Evolutionary conservation across 2,329 filamentous ascomycete species (phyloP).

Genomic region (Chaetomiaceae sp.): DNA sequence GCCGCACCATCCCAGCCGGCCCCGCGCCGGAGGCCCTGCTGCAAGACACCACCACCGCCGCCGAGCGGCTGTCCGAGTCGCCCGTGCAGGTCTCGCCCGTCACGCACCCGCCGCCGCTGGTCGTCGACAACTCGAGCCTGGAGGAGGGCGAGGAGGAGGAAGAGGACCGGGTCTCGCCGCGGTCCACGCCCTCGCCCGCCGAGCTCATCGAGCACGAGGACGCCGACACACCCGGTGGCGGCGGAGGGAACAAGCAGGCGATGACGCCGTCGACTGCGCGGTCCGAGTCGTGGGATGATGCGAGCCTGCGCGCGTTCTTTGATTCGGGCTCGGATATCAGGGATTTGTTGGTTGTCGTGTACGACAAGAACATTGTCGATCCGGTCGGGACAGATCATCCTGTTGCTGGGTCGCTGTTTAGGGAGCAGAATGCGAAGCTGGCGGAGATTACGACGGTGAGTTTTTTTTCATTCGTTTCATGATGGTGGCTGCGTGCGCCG

Average conservation of each 20-base stretch:
- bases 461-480: constrained; percentile 11
- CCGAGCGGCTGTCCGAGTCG: constrained; percentile 57
- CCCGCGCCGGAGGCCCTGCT: constrained; percentile 16
- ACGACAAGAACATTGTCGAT: constrained; percentile 79
- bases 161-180: constrained; percentile 51
- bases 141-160: constrained; percentile 55
- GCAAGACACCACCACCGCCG: no score
- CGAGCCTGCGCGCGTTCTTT: constrained; percentile 78
- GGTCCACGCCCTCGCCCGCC: constrained; percentile 59
- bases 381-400: constrained; percentile 81
- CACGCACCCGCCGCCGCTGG: constrained; percentile 57
- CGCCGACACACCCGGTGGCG: constrained; percentile 33
- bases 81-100: constrained; percentile 60
- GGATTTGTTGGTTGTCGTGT: constrained; percentile 84
- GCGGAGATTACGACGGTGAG: constrained; percentile 76
- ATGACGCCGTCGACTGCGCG: constrained; percentile 50
- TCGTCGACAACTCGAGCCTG: constrained; percentile 62
- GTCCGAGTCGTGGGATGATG: constrained; percentile 72
- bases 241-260: constrained; percentile 43
- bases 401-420: constrained; percentile 71
- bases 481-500: neutral
- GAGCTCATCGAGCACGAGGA: constrained; percentile 49
- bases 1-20: no score
- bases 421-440: constrained; percentile 78
- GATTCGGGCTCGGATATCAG: constrained; percentile 84